These are phyloP conservation scores for Cronartium quercuum DNA, from an alignment of 1,284 basidiomycete genomes.

Conservation along the genomic window DNA sequence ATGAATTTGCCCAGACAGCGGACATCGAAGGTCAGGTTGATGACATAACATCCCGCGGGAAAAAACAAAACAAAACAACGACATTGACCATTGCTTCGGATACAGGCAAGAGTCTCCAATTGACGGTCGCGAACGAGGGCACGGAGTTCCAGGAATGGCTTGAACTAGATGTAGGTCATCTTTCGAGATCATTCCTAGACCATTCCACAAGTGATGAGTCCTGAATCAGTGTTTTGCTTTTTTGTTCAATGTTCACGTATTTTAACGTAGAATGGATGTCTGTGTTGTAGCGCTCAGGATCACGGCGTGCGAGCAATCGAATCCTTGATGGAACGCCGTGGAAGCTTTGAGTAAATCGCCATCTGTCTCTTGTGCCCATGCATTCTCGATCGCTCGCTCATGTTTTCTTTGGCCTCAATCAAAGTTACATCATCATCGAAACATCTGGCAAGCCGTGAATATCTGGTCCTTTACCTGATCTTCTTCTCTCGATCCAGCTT, in stretches of 20 bases:
- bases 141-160: slow-evolving; percentile 38
- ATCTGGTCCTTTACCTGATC: neutral
- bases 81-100: neutral
- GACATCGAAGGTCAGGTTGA: slow-evolving; percentile 32
- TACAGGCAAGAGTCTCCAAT: slow-evolving; percentile 30
- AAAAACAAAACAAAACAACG: neutral
- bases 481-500: neutral
- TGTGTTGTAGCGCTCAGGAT: slow-evolving; percentile 39
- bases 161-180: slow-evolving; percentile 33
- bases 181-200: neutral
- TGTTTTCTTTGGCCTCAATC: neutral
- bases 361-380: neutral
- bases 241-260: neutral
- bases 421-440: slow-evolving; percentile 35
- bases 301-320: slow-evolving; percentile 34
- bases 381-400: neutral
- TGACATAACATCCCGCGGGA: neutral
- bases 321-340: slow-evolving; percentile 29
- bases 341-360: slow-evolving; percentile 31
- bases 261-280: slow-evolving; percentile 26
- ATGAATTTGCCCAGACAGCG: slow-evolving; percentile 38
- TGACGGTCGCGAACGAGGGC: slow-evolving; percentile 32
- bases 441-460: slow-evolving; percentile 24
- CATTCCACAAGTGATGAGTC: neutral
- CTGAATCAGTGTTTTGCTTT: neutral